Base-by-base conservation (phyloP, 371 early-diverging fungal species). In the Mortierella sp. region DNA sequence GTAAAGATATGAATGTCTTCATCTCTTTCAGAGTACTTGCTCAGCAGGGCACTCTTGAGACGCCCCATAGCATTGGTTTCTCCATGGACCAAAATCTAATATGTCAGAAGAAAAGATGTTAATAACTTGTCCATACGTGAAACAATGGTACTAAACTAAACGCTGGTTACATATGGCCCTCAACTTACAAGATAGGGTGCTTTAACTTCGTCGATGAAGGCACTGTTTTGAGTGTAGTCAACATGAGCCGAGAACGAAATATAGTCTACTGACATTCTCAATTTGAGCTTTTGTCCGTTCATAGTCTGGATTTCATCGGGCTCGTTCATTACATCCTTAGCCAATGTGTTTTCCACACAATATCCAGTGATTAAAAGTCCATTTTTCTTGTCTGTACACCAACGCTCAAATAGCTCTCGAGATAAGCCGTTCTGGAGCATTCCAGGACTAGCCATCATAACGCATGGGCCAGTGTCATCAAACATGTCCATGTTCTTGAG, bases 211-310 rank as follows among this genome's bases (percentile, higher is more conserved):
- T 99, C 96, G 79, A 99, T 99, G 83, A 99, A 99, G 76, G 95
- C 91, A 60, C 93, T 93, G 86, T 99, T 99, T 85, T 99, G 99
- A 7, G 96, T 91, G 83, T 93, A 99, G 85, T 99, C 99, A 10
- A 99, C 99, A 76, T 99, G 99, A 0, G 99, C 99, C 43, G 97
- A 96, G 79, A 99, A 99, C 0, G 99, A 99, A 23, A 99, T 96
- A 83, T 98, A 99, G 61, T 98, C 96, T 43, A 99, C 97, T 0
- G 96, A 89, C 89, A 98, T 91, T 9, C 94, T 89, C 13, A 98
- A 86, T 53, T 96, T 94, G n/a, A 99, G 87, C 60, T 89, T 94
- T 32, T 92, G 89, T 43, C 99, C 99, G 58, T 89, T 84, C 87
- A 93, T 90, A 35, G 97, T 90, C 58, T 92, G 86, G 61, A 99